These are phyloP conservation scores for Solanum clarkiae DNA, from an alignment of 257 asterid genomes.

Conservation along the genomic window DNA sequence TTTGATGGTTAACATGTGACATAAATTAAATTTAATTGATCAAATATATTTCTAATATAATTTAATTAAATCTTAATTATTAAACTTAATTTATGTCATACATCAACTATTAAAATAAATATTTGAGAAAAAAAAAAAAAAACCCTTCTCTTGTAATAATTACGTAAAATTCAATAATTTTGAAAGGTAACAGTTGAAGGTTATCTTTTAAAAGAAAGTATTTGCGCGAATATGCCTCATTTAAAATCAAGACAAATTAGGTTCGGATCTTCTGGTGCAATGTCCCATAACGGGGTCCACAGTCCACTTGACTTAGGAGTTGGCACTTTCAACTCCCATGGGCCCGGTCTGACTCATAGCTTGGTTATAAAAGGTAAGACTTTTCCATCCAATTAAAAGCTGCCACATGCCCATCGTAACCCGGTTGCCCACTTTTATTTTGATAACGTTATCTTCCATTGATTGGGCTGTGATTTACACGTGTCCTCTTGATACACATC, in stretches of 20 bases:
- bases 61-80: too few relatives aligned
- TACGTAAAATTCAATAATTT: too few relatives aligned
- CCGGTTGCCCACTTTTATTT: slow-evolving; percentile 7
- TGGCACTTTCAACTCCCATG: neutral
- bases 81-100: too few relatives aligned
- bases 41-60: too few relatives aligned
- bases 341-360: neutral
- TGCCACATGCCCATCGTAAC: slow-evolving; percentile 17
- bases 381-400: neutral
- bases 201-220: too few relatives aligned
- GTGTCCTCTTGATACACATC: slow-evolving; percentile 16
- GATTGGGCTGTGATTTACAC: slow-evolving; percentile 24
- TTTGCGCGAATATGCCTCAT: too few relatives aligned
- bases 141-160: too few relatives aligned
- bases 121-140: too few relatives aligned
- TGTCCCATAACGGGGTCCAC: neutral
- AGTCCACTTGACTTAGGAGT: neutral
- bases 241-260: neutral
- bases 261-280: neutral
- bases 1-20: too few relatives aligned
- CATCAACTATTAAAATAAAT: too few relatives aligned
- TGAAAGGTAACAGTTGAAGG: too few relatives aligned
- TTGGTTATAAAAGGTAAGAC: neutral
- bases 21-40: too few relatives aligned
- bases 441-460: slow-evolving; percentile 45